Evolutionary conservation across 2,329 filamentous ascomycete species (phyloP), one percentile per base, ranked within the genome.

Genomic region (Metarhizium humberi): DNA sequence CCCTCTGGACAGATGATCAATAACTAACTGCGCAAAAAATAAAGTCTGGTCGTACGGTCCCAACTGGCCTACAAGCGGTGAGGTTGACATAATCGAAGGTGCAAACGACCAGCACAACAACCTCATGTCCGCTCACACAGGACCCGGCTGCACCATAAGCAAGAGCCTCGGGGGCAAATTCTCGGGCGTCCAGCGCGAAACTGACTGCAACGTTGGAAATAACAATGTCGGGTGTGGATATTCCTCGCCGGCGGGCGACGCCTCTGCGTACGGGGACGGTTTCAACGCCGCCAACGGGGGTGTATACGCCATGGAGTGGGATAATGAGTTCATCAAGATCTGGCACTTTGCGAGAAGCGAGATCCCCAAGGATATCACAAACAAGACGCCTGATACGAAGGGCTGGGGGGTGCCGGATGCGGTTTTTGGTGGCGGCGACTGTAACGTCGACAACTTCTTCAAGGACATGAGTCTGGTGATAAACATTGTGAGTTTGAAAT

Each of bases 231-330:
- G 77, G 54, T 81, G 74, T 58, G 75, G 74, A 56, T 77, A 72
- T 56, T 64, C 67, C 13, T 65, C 74, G 0, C 68, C 73, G 0
- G 48, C 61, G 56, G 69, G 64, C 42, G 75, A 78, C 34, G 74
- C 73, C 0, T 63, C 71, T 1, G 71, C 75, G 4, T 86, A 83
- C 58, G 85, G 86, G 1, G 77, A 82, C 53, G 74, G 76, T 0
- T 90, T 91, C 73, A 90, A 91, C 66, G 74, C 74, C 10, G 79
- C 68, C 40, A 75, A 78, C 1, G 86, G 86, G n/a, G 86, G 86
- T 32, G 78, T 88, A 3, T 89, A 87, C 61, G 85, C 84, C 6
- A 79, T 86, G 61, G 76, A 86, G 63, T 94, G 89, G 88, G 85
- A 85, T 51, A 71, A 75, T 10, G 70, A 80, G 1, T 79, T 78